These are phyloP conservation scores for Aethionema arabicum DNA, from an alignment of 345 rosid species.

Conservation along the genomic window DNA sequence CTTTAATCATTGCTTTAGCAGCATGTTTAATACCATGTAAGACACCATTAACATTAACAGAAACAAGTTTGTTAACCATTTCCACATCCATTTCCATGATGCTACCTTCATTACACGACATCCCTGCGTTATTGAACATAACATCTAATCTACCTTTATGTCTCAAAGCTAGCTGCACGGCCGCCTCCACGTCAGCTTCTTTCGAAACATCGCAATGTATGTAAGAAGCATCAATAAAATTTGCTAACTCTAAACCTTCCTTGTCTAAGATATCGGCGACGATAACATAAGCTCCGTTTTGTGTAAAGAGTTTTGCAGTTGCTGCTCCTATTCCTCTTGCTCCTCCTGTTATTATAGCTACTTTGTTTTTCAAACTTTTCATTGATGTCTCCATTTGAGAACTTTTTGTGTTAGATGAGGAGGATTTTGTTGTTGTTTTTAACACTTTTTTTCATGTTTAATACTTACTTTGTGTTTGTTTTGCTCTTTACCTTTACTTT, in stretches of 20 bases:
- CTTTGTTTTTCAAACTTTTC: slow-evolving; percentile 55
- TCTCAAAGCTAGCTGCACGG: slow-evolving; percentile 49
- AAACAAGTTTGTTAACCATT: slow-evolving; percentile 40
- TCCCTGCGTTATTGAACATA: slow-evolving; percentile 53
- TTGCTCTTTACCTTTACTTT: slow-evolving; percentile 26
- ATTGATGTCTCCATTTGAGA: slow-evolving; percentile 5
- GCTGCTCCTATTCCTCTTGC: slow-evolving; percentile 93
- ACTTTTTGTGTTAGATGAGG: not conserved
- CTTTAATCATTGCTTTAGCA: slow-evolving; percentile 63
- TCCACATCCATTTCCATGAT: slow-evolving; percentile 54
- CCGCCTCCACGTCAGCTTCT: slow-evolving; percentile 66
- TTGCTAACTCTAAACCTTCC: slow-evolving; percentile 49
- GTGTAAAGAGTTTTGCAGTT: slow-evolving; percentile 59
- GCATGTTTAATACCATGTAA: slow-evolving; percentile 82
- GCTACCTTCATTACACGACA: slow-evolving; percentile 53
- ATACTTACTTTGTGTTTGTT: not conserved
- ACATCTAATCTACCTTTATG: slow-evolving; percentile 55
- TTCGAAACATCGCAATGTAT: slow-evolving; percentile 69
- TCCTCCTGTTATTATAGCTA: slow-evolving; percentile 76
- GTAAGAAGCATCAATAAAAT: slow-evolving; percentile 60
- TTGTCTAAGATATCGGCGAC: slow-evolving; percentile 72
- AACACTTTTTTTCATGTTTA: slow-evolving; percentile 1
- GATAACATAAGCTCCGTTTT: slow-evolving; percentile 67
- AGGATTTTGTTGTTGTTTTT: slow-evolving; percentile 6
- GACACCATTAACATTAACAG: slow-evolving; percentile 63